Evolutionary conservation across 1,139 yeast species (phyloP), one percentile per base, ranked within the genome.

Genomic region (Sugiyamaella castrensis): DNA sequence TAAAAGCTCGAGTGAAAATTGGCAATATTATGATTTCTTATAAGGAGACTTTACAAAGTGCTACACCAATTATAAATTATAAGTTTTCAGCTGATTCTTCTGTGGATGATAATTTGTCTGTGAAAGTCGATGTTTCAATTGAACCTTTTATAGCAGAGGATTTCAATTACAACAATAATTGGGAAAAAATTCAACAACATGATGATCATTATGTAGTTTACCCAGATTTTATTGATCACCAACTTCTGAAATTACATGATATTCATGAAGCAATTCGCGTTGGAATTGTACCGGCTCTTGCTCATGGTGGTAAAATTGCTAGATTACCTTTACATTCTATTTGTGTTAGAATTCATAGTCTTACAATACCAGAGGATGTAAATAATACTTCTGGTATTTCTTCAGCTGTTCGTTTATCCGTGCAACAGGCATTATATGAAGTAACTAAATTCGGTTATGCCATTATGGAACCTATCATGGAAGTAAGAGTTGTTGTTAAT

Each of bases 21-120:
- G 89, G 96, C 34, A 82, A 82, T 48, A 86, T 92, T 26, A 87
- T 83, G 68, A 96, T 92, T 8, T 84, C 97, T 0, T 91, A 86
- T 63, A 88, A 87, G 62, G 98, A 92, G 66, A 79, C 94, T n/a
- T 54, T 62, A 19, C 59, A 60, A 0, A 56, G 63, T 5, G 58
- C 62, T 5, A 54, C 65, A 1, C 46, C 50, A 5, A 65, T 59
- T 1, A 55, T 57, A 13, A 70, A 67, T 1, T 63, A 65, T 37
- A 52, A 56, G 6, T 47, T 47, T 19, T 47, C 47, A 9, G 49
- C 71, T 8, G 57, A 63, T 1, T 48, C 54, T 35, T n/a, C 31
- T n/a, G 19, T 29, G 24, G 46, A 40, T 13, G 53, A 43, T 11
- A 31, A 37, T n/a, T 39, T 45, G 32, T 40, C 47, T 15, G 61